Base-by-base conservation (phyloP, 2,329 filamentous ascomycete genomes). In the Fusarium denticulatum region DNA sequence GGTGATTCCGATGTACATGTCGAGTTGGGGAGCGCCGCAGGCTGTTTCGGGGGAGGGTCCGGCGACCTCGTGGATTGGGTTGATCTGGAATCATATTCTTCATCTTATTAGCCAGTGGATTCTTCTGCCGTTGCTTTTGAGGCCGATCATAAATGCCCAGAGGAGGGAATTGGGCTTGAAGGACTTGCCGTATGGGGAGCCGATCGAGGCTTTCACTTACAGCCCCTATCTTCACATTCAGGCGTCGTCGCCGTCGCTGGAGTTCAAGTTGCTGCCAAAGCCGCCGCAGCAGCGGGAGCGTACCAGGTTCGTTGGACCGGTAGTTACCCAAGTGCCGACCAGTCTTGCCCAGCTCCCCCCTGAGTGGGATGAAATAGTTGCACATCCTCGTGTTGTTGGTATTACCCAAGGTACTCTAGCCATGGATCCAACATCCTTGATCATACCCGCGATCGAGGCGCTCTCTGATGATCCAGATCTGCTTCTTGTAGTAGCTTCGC, bases 361-460 rank as follows among this genome's bases (percentile, higher is more conserved):
- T 6, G 82, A 81, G 76, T 83, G 82, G 82, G 64, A 77, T 22
- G 76, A 78, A 11, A 71, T 82, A 0, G 57, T 77, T 10, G 64
- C 67, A 0, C 77, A 82, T 14, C 67, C 62, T 5, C 72, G 72
- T 8, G 78, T 83, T 14, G 71, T 84, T 8, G 82, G 80, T 26
- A 79, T 84, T 26, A 84, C 82, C 2, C 82, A 84, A 55, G 82
- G 82, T 9, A 83, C 82, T 1, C 62, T 83, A 26, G 80, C 81
- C 40, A 81, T 80, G 77, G 75, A 84, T 26, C 81, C 81, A 7
- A 78, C 76, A 0, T 81, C 79, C 1, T 75, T 84, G 47, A 82
- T 84, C 60, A 75, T 83, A n/a, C 82, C 82, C 0, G 72, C 81
- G 11, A 79, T 84, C n/a, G 57, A 78, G 22, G 82, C 82, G 3